Base-by-base conservation (phyloP, 2,329 filamentous ascomycete genomes). In the Colletotrichum eremochloae region DNA sequence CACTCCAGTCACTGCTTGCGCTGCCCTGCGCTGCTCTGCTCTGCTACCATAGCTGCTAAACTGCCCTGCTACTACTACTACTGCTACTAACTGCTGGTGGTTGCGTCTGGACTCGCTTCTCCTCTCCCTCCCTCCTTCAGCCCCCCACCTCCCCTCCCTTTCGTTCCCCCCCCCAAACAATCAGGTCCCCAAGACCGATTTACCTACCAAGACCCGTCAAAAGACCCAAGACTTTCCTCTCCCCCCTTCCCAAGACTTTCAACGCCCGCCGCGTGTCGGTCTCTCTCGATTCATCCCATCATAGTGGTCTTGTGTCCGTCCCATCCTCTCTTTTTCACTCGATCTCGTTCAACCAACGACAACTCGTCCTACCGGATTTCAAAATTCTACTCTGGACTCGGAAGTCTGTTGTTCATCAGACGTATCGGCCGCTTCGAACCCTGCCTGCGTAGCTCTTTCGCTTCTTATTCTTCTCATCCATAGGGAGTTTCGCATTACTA, bases 141-240 rank as follows among this genome's bases (percentile, higher is more conserved):
- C 24, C 24, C 24, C 24, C 1, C 24, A 24, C 38, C 38, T 29
- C 18, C 38, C 40, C 20, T 33, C 55, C 58, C 46, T n/a, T 64
- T 24, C 24, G 24, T 24, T 36, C 60, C n/a, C 40, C 46, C 67
- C 24, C 33, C 50, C 50, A 24, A 24, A 24, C n/a, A 60, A 58
- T 20, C 11, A 60, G 40, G 20, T 3, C 40, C 42, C 56, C 68
- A 52, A 52, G 46, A 53, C 56, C 50, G 52, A 48, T 44, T 55
- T 63, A 46, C 50, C 31, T 50, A 44, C 64, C 57, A 57, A 62
- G 50, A 53, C 15, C 42, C 64, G 64, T 68, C 53, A 36, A 56
- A 62, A 65, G 63, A 60, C n/a, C 68, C 69, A 68, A 71, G 68
- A 72, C 67, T 50, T 53, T 36, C 48, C 48, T 52, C 38, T 55